Conservation (phyloP, 1,284 basidiomycete genomes). For the Coniferiporia weirii region DNA sequence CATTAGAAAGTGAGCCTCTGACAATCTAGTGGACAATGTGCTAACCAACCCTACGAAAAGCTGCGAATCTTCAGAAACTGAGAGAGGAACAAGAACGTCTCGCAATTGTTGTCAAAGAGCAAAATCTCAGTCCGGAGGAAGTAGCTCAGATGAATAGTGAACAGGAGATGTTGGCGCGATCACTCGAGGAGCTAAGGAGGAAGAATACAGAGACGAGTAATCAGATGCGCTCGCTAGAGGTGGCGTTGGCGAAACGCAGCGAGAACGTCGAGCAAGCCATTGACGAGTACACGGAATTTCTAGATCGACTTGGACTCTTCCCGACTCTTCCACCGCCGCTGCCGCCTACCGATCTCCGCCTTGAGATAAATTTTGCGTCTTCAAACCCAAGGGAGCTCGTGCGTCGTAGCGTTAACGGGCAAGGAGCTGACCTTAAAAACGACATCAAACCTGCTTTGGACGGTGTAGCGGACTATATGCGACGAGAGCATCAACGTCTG, state of each 20-base stretch:
- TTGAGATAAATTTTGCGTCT: conserved; percentile 72
- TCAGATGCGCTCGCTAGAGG: conserved; percentile 67
- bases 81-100: conserved; percentile 60
- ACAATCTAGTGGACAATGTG: neutral
- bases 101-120: conserved; percentile 62
- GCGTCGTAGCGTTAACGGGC: conserved; percentile 17
- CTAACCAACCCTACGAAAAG: conserved; percentile 32
- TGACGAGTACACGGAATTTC: conserved; percentile 66
- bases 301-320: conserved; percentile 69
- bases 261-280: conserved; percentile 75
- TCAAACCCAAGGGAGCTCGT: conserved; percentile 62
- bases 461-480: conserved; percentile 61
- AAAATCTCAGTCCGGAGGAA: conserved; percentile 83
- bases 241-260: conserved; percentile 70
- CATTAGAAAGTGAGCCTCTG: conserved; percentile 26
- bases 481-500: conserved; percentile 64
- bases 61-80: conserved; percentile 51
- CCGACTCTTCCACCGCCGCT: conserved; percentile 64
- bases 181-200: conserved; percentile 67
- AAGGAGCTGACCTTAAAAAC: conserved; percentile 61
- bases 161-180: conserved; percentile 66
- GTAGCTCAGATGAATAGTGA: conserved; percentile 83
- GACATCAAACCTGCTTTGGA: conserved; percentile 69
- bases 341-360: conserved; percentile 61
- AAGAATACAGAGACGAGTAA: conserved; percentile 71